Conservation (phyloP, 2,329 filamentous ascomycete species). For the Penicillium griseofulvum region DNA sequence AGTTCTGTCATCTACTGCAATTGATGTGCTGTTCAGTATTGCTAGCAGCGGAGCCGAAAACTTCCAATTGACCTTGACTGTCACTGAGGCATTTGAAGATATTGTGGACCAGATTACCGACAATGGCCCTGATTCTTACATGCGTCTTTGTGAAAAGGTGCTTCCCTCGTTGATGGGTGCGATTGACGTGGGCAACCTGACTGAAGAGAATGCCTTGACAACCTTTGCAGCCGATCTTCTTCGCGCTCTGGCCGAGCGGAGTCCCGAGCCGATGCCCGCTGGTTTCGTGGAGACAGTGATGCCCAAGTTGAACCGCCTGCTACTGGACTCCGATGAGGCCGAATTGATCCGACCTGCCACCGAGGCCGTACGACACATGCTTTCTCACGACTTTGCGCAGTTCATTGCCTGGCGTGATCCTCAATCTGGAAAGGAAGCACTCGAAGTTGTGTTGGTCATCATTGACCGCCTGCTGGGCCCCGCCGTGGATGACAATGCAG, state of each 20-base stretch:
- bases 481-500: constrained; percentile 84
- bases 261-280: constrained; percentile 76
- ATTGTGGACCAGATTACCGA: constrained; percentile 69
- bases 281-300: constrained; percentile 83
- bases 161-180: constrained; percentile 83
- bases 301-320: constrained; percentile 78
- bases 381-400: constrained; percentile 85
- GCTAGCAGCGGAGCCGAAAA: constrained; percentile 85
- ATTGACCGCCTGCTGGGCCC: constrained; percentile 86
- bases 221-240: constrained; percentile 85
- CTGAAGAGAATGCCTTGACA: constrained; percentile 73
- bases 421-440: constrained; percentile 71
- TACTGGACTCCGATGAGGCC: constrained; percentile 81
- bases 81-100: constrained; percentile 88
- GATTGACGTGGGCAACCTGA: constrained; percentile 83
- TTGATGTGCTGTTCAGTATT: constrained; percentile 81
- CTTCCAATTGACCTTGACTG: constrained; percentile 84
- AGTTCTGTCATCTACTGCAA: constrained; percentile 67
- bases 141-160: constrained; percentile 77
- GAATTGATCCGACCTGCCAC: constrained; percentile 85
- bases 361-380: constrained; percentile 81
- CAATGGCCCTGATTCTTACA: constrained; percentile 65
- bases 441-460: constrained; percentile 86
- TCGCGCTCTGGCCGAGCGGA: constrained; percentile 75
- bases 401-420: constrained; percentile 81